Evolutionary conservation across 148 eudicot genomes (phyloP).

Genomic region (Persicaria tinctoria): DNA sequence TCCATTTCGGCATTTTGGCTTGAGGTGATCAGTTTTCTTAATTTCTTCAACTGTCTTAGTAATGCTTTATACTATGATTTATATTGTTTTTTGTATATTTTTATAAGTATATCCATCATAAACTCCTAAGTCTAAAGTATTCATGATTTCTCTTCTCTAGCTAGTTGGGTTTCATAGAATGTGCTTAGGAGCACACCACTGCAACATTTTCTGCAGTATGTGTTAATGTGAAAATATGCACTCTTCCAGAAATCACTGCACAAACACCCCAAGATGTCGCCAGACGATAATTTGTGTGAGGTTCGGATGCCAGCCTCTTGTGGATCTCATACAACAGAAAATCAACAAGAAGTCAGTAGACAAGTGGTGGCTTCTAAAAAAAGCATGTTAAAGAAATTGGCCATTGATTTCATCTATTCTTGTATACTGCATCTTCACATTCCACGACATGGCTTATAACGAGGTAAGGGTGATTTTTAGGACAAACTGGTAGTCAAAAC

Average conservation of each 20-base stretch:
- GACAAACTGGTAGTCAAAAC: too few relatives aligned
- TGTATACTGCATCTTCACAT: constrained; percentile 77
- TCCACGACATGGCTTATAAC: constrained; percentile 88
- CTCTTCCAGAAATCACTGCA: constrained; percentile 71
- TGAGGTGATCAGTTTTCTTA: constrained; percentile 46
- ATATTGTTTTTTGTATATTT: too few relatives aligned
- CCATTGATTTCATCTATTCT: constrained; percentile 81
- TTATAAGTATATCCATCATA: too few relatives aligned
- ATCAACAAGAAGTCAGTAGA: constrained; percentile 15
- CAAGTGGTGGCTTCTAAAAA: constrained; percentile 19
- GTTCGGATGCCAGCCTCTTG: constrained; percentile 31
- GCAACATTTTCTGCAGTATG: neutral
- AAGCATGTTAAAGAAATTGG: constrained; percentile 76
- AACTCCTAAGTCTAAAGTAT: too few relatives aligned
- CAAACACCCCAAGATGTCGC: constrained; percentile 27
- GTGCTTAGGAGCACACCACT: neutral
- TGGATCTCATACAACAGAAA: constrained; percentile 6
- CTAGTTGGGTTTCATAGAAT: neutral
- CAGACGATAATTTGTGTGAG: constrained; percentile 26
- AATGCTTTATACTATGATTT: too few relatives aligned
- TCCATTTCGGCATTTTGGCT: constrained; percentile 53
- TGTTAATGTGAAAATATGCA: neutral
- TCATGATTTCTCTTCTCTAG: too few relatives aligned
- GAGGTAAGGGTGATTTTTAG: constrained; percentile 29
- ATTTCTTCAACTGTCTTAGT: too few relatives aligned